Percentiles rank a stretch among this genome's conserved stretches.
Evolutionary conservation across 805 yeast genomes (phyloP).

Genomic region (Komagataella pastoris): DNA sequence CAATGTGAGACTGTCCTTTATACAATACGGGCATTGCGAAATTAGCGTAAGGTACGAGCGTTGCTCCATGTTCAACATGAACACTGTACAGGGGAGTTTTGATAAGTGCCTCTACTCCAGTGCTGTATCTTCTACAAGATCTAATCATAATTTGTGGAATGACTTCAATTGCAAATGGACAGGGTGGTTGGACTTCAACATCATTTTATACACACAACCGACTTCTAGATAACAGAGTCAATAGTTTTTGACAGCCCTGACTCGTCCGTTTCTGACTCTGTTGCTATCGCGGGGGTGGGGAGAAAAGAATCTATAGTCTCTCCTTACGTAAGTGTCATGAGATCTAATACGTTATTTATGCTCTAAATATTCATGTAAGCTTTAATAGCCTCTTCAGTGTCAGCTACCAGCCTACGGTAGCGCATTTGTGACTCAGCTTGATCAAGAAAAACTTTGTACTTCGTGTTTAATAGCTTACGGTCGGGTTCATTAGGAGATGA

Average conservation of each 20-base stretch:
- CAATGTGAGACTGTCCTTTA: slow-evolving; percentile 74
- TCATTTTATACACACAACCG: not conserved
- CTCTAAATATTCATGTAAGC: slow-evolving; percentile 12
- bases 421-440: slow-evolving; percentile 73
- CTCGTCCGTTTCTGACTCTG: not conserved
- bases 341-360: not conserved
- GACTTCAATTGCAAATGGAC: not conserved
- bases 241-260: not conserved
- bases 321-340: not conserved
- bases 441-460: slow-evolving; percentile 78
- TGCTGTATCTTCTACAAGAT: not conserved
- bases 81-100: slow-evolving; percentile 75
- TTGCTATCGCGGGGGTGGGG: not conserved
- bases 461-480: slow-evolving; percentile 56
- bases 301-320: not conserved
- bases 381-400: slow-evolving; percentile 20
- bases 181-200: not conserved
- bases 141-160: not conserved
- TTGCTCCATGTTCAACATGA: slow-evolving; percentile 70
- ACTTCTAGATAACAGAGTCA: not conserved
- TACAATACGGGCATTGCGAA: slow-evolving; percentile 89
- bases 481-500: slow-evolving; percentile 43
- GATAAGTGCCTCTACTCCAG: slow-evolving; percentile 12
- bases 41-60: slow-evolving; percentile 95
- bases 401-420: slow-evolving; percentile 60